Base-by-base conservation (phyloP, 2,329 filamentous ascomycete species). In the Fusarium fujikuroi region DNA sequence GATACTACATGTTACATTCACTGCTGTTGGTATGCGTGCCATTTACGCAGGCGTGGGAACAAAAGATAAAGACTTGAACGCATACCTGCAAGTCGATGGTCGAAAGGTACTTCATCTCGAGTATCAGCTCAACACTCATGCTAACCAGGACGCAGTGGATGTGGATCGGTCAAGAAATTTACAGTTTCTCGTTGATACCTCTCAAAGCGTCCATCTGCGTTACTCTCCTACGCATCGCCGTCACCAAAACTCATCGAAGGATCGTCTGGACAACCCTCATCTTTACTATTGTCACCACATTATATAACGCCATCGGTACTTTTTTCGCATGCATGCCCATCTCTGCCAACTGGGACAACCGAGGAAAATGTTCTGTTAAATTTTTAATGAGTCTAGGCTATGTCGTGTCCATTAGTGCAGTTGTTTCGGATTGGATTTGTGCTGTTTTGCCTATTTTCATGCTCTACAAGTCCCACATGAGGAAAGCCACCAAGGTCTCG, bases 401-500 rank as follows among this genome's bases (percentile, higher is more conserved):
- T 42, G 18, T 70, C 1, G 63, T 75, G 2, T 70, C 72, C 8
- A 40, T 47, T 0, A 56, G 52, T 2, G 60, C 72, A 1, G 69
- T 75, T 1, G 16, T 60, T 0, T 69, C 58, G 7, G 72, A 75
- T 10, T 75, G 63, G 63, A 36, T 34, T 1, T 75, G 72, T 16
- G 72, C 73, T 2, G 40, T 75, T 6, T 7, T 75, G 7, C 72
- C 73, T 0, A 21, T 57, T 0, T 75, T 75, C 1, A 73, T 75
- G 60, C 32, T 75, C 7, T 75, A 71, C 34, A 75, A 73, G 21
- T 53, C 69, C 3, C 34, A 65, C 5, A 75, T 75, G 73, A 65
- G 64, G 36, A 59, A 19, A 16, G 44, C 58, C 9, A 68, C 63
- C 5, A 75, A 75, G 50, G 16, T 75, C 18, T 73, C 69, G 5